Base-by-base conservation (phyloP, 176 grass and related monocot species). In the Thalia dealbata region DNA sequence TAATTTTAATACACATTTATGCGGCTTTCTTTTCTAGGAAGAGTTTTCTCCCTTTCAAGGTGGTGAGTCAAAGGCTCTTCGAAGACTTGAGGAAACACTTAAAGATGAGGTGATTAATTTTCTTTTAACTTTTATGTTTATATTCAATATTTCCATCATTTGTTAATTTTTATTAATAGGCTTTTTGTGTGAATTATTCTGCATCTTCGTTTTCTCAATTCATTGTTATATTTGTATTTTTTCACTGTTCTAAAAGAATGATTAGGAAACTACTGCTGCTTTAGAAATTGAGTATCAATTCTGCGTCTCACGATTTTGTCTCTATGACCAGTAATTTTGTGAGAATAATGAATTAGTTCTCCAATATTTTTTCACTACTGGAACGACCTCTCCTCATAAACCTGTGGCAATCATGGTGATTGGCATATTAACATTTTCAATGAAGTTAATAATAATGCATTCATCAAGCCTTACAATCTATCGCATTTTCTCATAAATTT, bases 61-160 rank as follows among this genome's bases (percentile, higher is more conserved):
- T 0, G 89, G 89, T 6, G 87, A 97, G 80, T 83, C 85, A 58
- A 87, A 88, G 86, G 89, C 89, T 76, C 81, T 97, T 29, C 89
- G 55, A 70, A 90, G 87, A 78, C 81, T 92, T 83, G 81, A 85
- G 63, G 70, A 90, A 64, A 80, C 74, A 46, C 89, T 92, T 71
- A 69, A 88, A 28, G 79, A 92, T 73, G 90, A 85, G 83, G 90
- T 96, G 14, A 41, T 77, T 22, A 18, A 48, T 48, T 29, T 21
- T 48, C 14, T 52, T 14, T 54, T 52, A 54, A 29, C 50, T 44
- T 19, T 30, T 52, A 28, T 52, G 19, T 3, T 35, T 54, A 30
- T 16, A 30, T 15, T 35, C 16, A 58, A 58, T 58, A 8, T 58
- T 19, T 64, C 18, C 3, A 16, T 62, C 14, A 28, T 1, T 24